Base-by-base conservation (phyloP, 495 filamentous ascomycete genomes). In the Aspergillus conjunctus region DNA sequence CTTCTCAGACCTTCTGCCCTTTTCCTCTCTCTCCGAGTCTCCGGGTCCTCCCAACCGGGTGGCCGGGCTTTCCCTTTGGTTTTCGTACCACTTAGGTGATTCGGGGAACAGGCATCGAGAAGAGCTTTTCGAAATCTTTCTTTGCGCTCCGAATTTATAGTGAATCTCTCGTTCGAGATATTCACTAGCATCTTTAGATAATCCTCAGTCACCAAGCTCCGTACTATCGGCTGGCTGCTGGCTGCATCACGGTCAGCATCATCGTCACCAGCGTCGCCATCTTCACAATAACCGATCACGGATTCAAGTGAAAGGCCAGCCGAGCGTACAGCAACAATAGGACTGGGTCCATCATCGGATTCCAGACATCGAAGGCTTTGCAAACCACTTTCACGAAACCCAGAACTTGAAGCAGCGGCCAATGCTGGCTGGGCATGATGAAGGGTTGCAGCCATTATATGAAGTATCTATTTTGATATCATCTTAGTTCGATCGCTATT, bases 361-460 rank as follows among this genome's bases (percentile, higher is more conserved):
- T 69, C 74, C 67, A 79, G 55, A 56, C 69, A 72, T 55, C 71
- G 79, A 45, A 71, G 71, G 63, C 73, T 71, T 54, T 79, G 74
- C 26, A 88, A 73, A n/a, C 93, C 93, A 55, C 88, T 92, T 76
- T 98, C 93, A 46, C 93, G 86, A 68, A 97, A 97, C 0, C 92
- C 93, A 10, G 91, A 87, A 56, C 85, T 83, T 6, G 94, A 77
- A 4, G 88, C 93, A 12, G 89, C 88, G 12, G 83, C 78, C 32
- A 96, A 78, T 7, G 93, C 80, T 8, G 79, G 68, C 44, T 94
- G 87, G 3, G 93, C 91, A 62, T 90, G 83, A 50, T 83, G 70
- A 0, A 85, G 79, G 2, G 87, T 91, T 5, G 89, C 84, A 0
- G 92, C 84, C 65, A 93, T 80, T 45, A 98, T 80, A 63, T 98